These are phyloP conservation scores for Apiospora arundinis DNA, from an alignment of 2,329 filamentous ascomycete species.

Conservation along the genomic window DNA sequence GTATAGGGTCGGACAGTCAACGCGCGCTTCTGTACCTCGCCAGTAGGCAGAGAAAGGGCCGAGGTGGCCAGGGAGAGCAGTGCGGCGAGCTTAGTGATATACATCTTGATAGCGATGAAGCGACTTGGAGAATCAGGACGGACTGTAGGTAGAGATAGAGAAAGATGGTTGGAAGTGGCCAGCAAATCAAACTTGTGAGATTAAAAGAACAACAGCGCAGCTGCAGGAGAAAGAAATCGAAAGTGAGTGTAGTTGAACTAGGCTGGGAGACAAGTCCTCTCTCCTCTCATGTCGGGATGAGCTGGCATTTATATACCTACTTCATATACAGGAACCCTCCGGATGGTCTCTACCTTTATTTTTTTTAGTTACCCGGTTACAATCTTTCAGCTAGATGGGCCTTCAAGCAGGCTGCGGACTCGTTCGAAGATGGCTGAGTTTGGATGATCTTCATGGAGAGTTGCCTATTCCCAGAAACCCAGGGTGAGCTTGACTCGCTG, in stretches of 20 bases:
- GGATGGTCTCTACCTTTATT: neutral
- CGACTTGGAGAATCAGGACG: neutral
- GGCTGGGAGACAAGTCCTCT: neutral
- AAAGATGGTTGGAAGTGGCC: neutral
- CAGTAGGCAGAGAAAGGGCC: conserved; percentile 19
- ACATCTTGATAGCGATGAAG: conserved; percentile 29
- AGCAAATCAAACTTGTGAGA: neutral
- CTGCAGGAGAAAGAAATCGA: conserved; percentile 12
- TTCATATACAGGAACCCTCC: neutral
- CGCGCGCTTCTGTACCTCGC: conserved; percentile 25
- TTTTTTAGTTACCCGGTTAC: too few relatives aligned
- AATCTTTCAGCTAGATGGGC: too few relatives aligned
- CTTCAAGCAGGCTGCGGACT: neutral
- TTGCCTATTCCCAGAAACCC: neutral
- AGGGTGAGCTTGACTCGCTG: neutral
- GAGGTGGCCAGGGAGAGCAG: conserved; percentile 21
- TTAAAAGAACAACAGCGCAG: conserved; percentile 8
- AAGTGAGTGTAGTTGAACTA: neutral
- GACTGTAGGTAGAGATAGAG: neutral
- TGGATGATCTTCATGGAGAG: neutral
- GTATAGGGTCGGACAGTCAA: conserved; percentile 24
- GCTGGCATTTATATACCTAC: neutral
- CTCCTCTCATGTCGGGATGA: neutral
- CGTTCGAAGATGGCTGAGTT: neutral
- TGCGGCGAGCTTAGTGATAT: conserved; percentile 21